phyloP scores from a whole-genome alignment of 1,284 basidiomycete genomes.

The Apiotrichum veenhuisii region DNA sequence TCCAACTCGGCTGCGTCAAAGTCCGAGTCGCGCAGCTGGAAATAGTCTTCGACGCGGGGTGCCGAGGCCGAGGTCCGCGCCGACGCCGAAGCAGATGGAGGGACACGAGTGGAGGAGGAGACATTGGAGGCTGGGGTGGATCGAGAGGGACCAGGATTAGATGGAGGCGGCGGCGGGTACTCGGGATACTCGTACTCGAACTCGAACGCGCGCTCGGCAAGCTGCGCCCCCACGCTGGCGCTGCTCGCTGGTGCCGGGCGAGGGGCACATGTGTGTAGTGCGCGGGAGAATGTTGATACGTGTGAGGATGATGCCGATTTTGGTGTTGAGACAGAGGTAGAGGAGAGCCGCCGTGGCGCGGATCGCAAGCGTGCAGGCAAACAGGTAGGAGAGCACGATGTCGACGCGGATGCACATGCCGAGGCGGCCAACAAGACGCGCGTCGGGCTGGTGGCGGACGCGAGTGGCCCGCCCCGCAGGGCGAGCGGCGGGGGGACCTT shows the following conservation, averaged over 20 bases:
- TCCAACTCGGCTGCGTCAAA: neutral
- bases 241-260: neutral
- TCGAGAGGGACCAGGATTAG: neutral
- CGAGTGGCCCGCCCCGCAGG: neutral
- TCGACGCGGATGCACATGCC: neutral
- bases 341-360: neutral
- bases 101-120: neutral
- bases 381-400: no score
- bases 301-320: neutral
- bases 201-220: neutral
- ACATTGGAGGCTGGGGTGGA: neutral
- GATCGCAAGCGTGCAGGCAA: neutral
- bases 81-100: neutral
- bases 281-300: neutral
- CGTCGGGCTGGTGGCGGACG: neutral
- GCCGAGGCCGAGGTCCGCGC: neutral
- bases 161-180: neutral
- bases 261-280: neutral
- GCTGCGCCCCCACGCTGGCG: neutral
- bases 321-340: neutral
- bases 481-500: neutral
- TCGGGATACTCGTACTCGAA: conserved; percentile 1
- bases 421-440: neutral
- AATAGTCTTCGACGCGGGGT: conserved; percentile 3
- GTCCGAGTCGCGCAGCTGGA: conserved; percentile 5